Percentiles rank a stretch among this genome's conserved stretches.
phyloP scores from a whole-genome alignment of 73 alveolate species.

The Loxodes magnus region DNA sequence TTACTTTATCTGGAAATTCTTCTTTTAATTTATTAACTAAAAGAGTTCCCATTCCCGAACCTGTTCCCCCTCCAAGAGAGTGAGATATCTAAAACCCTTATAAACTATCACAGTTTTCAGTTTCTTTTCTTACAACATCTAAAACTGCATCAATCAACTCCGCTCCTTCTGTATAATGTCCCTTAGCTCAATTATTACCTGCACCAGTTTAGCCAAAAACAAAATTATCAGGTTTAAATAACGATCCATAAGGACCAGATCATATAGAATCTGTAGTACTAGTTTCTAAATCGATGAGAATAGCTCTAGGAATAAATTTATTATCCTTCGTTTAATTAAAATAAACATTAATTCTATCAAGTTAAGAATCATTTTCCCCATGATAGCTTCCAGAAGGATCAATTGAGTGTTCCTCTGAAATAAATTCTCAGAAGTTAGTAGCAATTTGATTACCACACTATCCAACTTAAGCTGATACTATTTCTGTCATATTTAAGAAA shows the following conservation, averaged over 20 bases:
- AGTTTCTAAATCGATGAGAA: slow-evolving; percentile 97
- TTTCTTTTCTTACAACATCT: slow-evolving; percentile 89
- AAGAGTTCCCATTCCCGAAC: slow-evolving; percentile 96
- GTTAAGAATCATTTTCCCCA: slow-evolving; percentile 94
- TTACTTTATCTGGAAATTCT: slow-evolving; percentile 90
- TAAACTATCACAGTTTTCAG: slow-evolving; percentile 90
- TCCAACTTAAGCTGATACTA: slow-evolving; percentile 82
- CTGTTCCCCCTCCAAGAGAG: slow-evolving; percentile 93
- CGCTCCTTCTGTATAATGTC: slow-evolving; percentile 96
- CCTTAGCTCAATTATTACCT: slow-evolving; percentile 99
- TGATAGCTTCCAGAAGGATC: slow-evolving; percentile 97
- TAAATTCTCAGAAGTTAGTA: slow-evolving; percentile 99
- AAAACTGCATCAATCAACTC: slow-evolving; percentile 85
- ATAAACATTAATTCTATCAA: slow-evolving; percentile 90
- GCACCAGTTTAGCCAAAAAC: slow-evolving; percentile 95
- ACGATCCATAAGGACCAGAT: slow-evolving; percentile 97
- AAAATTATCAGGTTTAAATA: slow-evolving; percentile 99
- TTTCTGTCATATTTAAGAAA: slow-evolving; percentile 22
- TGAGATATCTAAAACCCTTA: slow-evolving; percentile 87
- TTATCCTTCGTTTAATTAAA: slow-evolving; percentile 97
- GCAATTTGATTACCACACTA: slow-evolving; percentile 99
- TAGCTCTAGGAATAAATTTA: slow-evolving; percentile 93
- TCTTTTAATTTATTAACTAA: slow-evolving; percentile 83
- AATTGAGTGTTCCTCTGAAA: slow-evolving; percentile 99
- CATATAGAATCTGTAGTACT: slow-evolving; percentile 98